A percentile compares a stretch with the other conserved stretches of the same genome.
phyloP scores from a whole-genome alignment of 106 monocot genomes.

The Dioscorea dumetorum region DNA sequence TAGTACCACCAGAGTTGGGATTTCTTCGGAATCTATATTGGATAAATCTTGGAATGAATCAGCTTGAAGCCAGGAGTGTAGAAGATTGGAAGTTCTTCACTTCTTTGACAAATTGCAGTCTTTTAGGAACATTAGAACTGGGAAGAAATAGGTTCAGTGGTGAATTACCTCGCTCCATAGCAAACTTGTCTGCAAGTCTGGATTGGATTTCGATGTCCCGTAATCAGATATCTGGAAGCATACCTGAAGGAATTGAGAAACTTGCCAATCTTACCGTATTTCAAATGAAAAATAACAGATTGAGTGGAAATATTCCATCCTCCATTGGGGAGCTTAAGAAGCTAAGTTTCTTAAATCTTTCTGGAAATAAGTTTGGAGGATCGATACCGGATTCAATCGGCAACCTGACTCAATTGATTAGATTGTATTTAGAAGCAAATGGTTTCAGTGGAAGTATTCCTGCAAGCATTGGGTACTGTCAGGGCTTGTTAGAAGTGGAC shows the following conservation, averaged over 20 bases:
- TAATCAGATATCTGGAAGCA: slow-evolving; percentile 10
- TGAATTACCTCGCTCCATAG: slow-evolving; percentile 3
- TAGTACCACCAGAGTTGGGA: slow-evolving; percentile 6
- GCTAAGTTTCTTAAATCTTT: slow-evolving; percentile 2
- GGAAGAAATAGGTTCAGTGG: not conserved
- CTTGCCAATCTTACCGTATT: slow-evolving; percentile 5
- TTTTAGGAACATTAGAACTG: not conserved
- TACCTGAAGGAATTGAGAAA: slow-evolving; percentile 13
- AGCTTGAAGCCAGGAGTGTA: slow-evolving; percentile 2
- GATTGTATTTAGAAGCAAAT: not conserved
- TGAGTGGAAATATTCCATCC: slow-evolving; percentile 9
- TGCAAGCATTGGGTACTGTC: slow-evolving; percentile 2
- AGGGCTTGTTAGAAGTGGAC: slow-evolving; percentile 4
- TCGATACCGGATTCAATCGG: slow-evolving; percentile 13
- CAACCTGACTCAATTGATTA: slow-evolving; percentile 10
- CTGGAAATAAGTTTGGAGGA: slow-evolving; percentile 12
- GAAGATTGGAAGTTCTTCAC: slow-evolving; percentile 15
- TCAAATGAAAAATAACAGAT: not conserved
- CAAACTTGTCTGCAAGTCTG: not conserved
- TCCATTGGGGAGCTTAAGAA: slow-evolving; percentile 7
- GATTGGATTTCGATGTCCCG: not conserved
- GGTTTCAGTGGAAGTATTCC: slow-evolving; percentile 19
- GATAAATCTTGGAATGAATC: not conserved
- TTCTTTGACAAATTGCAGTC: slow-evolving; percentile 16
- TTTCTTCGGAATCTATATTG: not conserved